Evolutionary conservation across 495 filamentous ascomycete species (phyloP).

Genomic region (Cenococcum geophilum): DNA sequence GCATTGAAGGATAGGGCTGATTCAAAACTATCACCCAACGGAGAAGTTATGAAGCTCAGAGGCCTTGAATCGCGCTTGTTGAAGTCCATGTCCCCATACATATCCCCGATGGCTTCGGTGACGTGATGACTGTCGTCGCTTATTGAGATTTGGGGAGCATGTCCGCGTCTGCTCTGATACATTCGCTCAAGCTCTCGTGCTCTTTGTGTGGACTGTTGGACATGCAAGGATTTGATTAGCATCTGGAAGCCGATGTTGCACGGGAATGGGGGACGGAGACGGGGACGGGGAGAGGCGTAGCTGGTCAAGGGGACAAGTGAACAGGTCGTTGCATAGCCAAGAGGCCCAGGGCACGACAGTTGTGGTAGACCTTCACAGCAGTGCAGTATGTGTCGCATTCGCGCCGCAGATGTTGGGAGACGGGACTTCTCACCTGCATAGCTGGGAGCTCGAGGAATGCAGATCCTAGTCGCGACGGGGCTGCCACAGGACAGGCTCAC

Average conservation of each 20-base stretch:
- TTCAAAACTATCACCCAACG: conserved; percentile 40
- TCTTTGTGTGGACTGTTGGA: conserved; percentile 33
- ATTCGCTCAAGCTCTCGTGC: conserved; percentile 39
- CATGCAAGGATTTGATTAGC: conserved; percentile 18
- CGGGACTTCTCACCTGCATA: conserved; percentile 22
- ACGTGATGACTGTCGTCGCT: conserved; percentile 89
- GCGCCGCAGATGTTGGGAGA: conserved; percentile 3
- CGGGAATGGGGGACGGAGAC: neutral
- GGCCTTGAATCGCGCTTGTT: conserved; percentile 48
- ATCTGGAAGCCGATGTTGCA: neutral
- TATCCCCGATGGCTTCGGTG: conserved; percentile 92
- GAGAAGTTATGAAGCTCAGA: conserved; percentile 57
- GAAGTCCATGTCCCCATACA: conserved; percentile 78
- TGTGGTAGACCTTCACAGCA: neutral
- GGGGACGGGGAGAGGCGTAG: neutral
- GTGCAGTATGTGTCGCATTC: neutral
- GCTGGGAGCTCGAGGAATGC: conserved; percentile 11
- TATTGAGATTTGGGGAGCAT: conserved; percentile 62
- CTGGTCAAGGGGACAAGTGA: neutral
- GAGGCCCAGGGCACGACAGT: neutral
- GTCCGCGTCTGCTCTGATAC: conserved; percentile 48
- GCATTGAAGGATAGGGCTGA: conserved; percentile 21
- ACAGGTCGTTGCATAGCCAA: neutral
- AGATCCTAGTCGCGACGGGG: conserved; percentile 10
- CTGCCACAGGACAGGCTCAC: conserved; percentile 7